A percentile compares a stretch with the other conserved stretches of the same genome.
phyloP scores from a whole-genome alignment of 1,139 yeast species.

The Yamadazyma taylorii region DNA sequence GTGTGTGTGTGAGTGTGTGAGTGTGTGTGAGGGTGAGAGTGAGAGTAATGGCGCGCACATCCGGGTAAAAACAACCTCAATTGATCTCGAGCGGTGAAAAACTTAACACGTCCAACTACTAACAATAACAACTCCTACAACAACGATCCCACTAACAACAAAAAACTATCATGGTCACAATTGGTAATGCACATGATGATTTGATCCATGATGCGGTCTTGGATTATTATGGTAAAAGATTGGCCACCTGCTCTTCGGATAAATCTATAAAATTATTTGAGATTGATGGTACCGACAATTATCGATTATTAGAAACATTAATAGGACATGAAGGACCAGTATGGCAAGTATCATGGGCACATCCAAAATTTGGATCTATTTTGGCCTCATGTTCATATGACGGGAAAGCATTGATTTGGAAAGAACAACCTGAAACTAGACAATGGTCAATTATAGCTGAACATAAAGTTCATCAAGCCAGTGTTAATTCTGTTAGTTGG shows the following conservation, averaged over 20 bases:
- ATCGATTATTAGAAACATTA: conserved; percentile 77
- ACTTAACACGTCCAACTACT: conserved; percentile 7
- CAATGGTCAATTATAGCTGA: conserved; percentile 88
- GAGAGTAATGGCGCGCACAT: too few species aligned
- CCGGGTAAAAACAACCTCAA: too few species aligned
- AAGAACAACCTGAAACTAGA: conserved; percentile 76
- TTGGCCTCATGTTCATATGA: conserved; percentile 95
- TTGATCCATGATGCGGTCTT: conserved; percentile 95
- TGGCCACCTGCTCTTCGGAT: conserved; percentile 95
- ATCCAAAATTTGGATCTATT: conserved; percentile 94
- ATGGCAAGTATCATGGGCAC: conserved; percentile 99
- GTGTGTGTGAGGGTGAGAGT: too few species aligned
- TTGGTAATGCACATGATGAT: conserved; percentile 83
- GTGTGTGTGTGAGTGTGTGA: too few species aligned
- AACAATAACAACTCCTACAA: neutral
- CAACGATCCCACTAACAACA: conserved; percentile 1
- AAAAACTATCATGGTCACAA: conserved; percentile 54
- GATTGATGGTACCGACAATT: conserved; percentile 77
- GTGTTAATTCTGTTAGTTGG: conserved; percentile 94
- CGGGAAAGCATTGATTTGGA: conserved; percentile 93
- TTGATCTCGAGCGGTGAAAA: conserved; percentile 2
- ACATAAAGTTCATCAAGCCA: conserved; percentile 87
- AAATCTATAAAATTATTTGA: conserved; percentile 92
- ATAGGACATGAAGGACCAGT: conserved; percentile 96
- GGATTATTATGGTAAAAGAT: conserved; percentile 92